Evolutionary conservation across 441 rosid species (phyloP), one percentile per base, ranked within the genome.

Genomic region (Pelargonium myrrhifolium): DNA sequence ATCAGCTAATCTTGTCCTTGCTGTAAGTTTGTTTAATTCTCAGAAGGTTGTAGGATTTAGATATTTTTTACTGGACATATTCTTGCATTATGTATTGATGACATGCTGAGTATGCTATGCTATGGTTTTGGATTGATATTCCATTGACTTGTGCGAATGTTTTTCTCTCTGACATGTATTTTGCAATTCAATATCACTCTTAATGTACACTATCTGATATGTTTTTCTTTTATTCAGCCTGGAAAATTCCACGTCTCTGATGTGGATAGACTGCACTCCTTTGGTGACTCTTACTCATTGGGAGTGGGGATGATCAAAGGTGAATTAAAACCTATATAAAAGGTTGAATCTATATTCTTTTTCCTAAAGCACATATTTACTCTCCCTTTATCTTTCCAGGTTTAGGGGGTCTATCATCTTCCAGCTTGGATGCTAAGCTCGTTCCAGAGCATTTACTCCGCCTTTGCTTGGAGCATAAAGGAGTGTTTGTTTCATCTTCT

Each of bases 361-460:
- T 18, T 72, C 58, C 24, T 59, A 11, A 45, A 60, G 15, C 18
- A 37, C 12, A 18, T 56, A 24, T 67, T 77, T 62, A 66, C 55
- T 55, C 40, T 64, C 21, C 51, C 40, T 71, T 75, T 68, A 22
- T 69, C 14, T 64, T 78, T 78, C 15, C 84, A 94, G 99, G 92
- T 78, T 75, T 92, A 28, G 81, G 82, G 74, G 87, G 87, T 55
- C 73, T 85, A 59, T 75, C 76, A 75, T 75, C 86, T 73, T 87
- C 93, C 15, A 69, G 68, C 66, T 77, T 92, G 83, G 99, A 95
- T 79, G 76, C 87, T 67, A 83, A 82, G 77, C 94, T 95, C 77
- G 76, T 81, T 47, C 96, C 92, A 35, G 99, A 95, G 84, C 96
- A 92, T 79, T 60, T 89, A 66, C 86, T 95, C 71, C 87, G 89